Base-by-base conservation (phyloP, 768 basidiomycete genomes). In the Gymnopilus junonius region DNA sequence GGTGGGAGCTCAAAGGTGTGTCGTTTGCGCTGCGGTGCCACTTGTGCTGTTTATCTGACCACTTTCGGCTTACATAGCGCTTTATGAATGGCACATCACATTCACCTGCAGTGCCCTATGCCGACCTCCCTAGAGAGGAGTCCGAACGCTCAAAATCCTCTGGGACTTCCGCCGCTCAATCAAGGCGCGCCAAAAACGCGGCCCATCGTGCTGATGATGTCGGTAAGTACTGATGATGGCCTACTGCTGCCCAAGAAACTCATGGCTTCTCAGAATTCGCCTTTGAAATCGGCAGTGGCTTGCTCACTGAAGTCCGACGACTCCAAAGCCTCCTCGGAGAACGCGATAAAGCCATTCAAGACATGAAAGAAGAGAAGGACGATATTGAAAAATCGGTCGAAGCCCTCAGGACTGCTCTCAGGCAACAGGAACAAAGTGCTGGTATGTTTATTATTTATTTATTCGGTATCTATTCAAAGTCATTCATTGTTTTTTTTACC, bases 221-320 rank as follows among this genome's bases (percentile, higher is more conserved):
- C 48, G 48, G 48, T 51, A 32, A 29, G 48, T 51, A 15, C 45
- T 48, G 14, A 27, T 48, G 12, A 25, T 48, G 21, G 45, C 53
- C 65, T 58, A 54, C 65, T 43, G 70, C 58, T 61, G 59, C 12
- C 25, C 39, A 46, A 53, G 29, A 58, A 50, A 60, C 65, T 69
- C 48, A 64, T 29, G 71, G 69, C 6, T 67, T 64, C 70, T 42
- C 79, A 92, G 97, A 97, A 80, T 98, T 99, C 69, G 97, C 97
- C 40, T 96, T 97, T 69, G 97, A 99, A 80, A 99, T 99, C 60
- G 96, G 97, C 7, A 95, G 93, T 66, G 92, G 92, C 12, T 81
- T 98, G 54, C 82, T 98, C 31, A 91, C 91, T 8, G 97, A 99
- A 78, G 94, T 98, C 48, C 84, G 96, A 46, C 85, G 97, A 42